Base-by-base conservation (phyloP, 73 alveolate genomes). In the Symbiodinium pilosum region DNA sequence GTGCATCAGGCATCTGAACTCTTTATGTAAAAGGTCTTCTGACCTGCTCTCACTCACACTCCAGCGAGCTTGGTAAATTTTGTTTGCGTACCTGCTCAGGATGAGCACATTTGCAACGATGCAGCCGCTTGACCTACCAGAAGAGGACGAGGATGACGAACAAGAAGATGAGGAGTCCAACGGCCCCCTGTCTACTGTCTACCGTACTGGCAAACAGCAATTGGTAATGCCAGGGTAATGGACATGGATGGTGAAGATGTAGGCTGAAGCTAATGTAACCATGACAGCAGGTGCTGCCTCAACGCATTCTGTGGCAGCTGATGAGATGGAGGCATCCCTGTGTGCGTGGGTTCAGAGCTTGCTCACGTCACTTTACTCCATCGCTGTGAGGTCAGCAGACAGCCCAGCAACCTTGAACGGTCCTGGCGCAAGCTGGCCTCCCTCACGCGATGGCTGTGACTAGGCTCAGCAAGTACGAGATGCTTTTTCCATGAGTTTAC, bases 281-380 rank as follows among this genome's bases (percentile, higher is more conserved):
- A n/a, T n/a, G n/a, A n/a, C n/a, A n/a, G n/a, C n/a, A 64, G 77
- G 77, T 24, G 41, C 36, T 64, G 77, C 77, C 77, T 64, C 77
- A 20, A 26, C 40, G 77, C 21, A 24, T 16, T 64, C 77, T 14
- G 6, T 47, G 32, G 77, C 77, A 21, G 77, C 77, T 28, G 77
- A 28, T 28, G 77, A 5, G 36, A 21, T 24, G 38, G 77, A 64
- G 77, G 77, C 36, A 26, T 64, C 38, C n/a, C n/a, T n/a, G n/a
- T n/a, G n/a, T n/a, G n/a, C n/a, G n/a, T n/a, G n/a, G n/a, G n/a
- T n/a, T n/a, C n/a, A n/a, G n/a, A n/a, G n/a, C n/a, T n/a, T n/a
- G n/a, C n/a, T n/a, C n/a, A n/a, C n/a, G n/a, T n/a, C n/a, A n/a
- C n/a, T n/a, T n/a, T n/a, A n/a, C n/a, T n/a, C 77, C 36, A 20